Conservation (phyloP, 1,284 basidiomycete genomes). For the Ganoderma lingzhi region DNA sequence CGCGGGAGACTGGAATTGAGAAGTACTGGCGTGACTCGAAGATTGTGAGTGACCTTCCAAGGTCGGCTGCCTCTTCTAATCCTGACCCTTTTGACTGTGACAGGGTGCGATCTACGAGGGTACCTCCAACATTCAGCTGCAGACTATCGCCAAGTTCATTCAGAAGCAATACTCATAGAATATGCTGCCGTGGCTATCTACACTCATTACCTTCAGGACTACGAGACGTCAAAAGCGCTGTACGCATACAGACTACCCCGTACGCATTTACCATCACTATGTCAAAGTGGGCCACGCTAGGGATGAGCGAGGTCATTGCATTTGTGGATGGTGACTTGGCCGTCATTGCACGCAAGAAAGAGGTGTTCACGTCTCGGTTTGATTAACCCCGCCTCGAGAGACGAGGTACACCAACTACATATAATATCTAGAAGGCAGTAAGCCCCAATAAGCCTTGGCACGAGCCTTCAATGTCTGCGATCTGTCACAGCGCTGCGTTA, state of each 20-base stretch:
- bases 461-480: slow-evolving; percentile 86
- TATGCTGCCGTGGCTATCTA: not conserved
- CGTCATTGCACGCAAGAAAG: not conserved
- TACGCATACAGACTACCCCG: not conserved
- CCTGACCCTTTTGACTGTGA: not conserved
- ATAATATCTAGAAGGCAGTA: slow-evolving; percentile 57
- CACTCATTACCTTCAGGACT: not conserved
- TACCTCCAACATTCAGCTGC: slow-evolving; percentile 95
- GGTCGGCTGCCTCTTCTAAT: not conserved
- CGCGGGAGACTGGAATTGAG: slow-evolving; percentile 93
- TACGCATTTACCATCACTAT: not conserved
- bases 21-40: slow-evolving; percentile 97
- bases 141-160: slow-evolving; percentile 94
- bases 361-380: not conserved
- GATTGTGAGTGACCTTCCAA: slow-evolving; percentile 66
- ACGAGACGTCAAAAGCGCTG: not conserved
- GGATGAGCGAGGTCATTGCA: not conserved
- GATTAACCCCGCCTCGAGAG: not conserved
- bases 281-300: not conserved
- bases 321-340: not conserved
- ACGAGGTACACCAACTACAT: not conserved
- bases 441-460: slow-evolving; percentile 82
- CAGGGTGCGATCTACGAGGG: slow-evolving; percentile 95
- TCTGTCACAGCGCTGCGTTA: slow-evolving; percentile 45
- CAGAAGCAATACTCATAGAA: slow-evolving; percentile 76